Percentiles rank a stretch among this genome's conserved stretches.
Conservation (phyloP, 345 rosid genomes). For the Populus alba region DNA sequence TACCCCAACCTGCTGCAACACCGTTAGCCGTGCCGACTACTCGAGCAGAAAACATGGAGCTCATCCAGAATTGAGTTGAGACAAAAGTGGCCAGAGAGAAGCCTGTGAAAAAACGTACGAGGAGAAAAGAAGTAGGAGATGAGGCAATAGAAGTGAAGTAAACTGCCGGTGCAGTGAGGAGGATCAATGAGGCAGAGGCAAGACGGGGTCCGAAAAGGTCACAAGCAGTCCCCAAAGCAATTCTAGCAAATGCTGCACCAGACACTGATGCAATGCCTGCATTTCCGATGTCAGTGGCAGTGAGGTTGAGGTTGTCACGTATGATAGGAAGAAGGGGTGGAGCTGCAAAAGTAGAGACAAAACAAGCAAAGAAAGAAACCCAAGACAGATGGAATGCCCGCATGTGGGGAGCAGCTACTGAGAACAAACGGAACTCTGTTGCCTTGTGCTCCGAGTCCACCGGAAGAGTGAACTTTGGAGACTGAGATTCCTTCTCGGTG, state of each 20-base stretch:
- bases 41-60: constrained; percentile 72
- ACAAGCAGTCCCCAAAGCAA: constrained; percentile 78
- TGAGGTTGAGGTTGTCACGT: constrained; percentile 76
- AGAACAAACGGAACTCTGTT: constrained; percentile 58
- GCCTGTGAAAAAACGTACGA: constrained; percentile 67
- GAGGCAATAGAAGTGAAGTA: constrained; percentile 58
- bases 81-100: constrained; percentile 79
- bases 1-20: constrained; percentile 85
- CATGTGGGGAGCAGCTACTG: constrained; percentile 78
- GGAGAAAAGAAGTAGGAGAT: constrained; percentile 63
- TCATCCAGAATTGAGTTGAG: constrained; percentile 94
- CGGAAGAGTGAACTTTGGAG: constrained; percentile 55
- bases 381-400: constrained; percentile 82
- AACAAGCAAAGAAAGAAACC: constrained; percentile 77
- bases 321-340: constrained; percentile 81
- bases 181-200: constrained; percentile 71
- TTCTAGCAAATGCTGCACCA: constrained; percentile 72
- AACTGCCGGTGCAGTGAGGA: constrained; percentile 79
- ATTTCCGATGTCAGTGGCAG: constrained; percentile 82
- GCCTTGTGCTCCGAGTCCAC: constrained; percentile 83
- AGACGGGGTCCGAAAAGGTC: constrained; percentile 84
- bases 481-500: background rate
- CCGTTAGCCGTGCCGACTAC: constrained; percentile 84
- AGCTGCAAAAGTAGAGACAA: constrained; percentile 80
- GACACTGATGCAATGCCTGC: constrained; percentile 87